Evolutionary conservation across 2,329 filamentous ascomycete species (phyloP), one percentile per base, ranked within the genome.

Genomic region (Juglanconis sp.): DNA sequence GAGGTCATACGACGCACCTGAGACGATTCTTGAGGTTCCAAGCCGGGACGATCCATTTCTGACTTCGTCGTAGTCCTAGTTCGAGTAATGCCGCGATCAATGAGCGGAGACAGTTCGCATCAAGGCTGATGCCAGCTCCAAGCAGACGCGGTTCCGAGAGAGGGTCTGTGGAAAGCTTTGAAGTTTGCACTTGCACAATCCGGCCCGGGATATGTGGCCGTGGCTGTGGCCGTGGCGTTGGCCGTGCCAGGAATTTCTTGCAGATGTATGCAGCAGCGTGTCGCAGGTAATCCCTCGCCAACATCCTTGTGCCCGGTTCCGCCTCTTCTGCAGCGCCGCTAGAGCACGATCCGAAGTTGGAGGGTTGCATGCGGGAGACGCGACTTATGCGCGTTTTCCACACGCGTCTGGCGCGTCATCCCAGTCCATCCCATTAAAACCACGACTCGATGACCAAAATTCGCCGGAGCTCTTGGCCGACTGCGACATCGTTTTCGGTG

Each of bases 341-440:
- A 38, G 42, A 53, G 57, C 38, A 48, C 38, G 38, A 42, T 10
- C 17, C 5, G 24, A 24, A 24, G 24, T 48, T 50, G 34, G 46
- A 57, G 57, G 57, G 49, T 50, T 34, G 49, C 44, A 52, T 46
- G 57, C 56, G 32, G 50, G 50, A 47, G 52, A 48, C 47, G 42
- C 49, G 53, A 51, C 46, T 56, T 32, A 31, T 48, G 53, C 17
- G 42, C 9, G 52, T 46, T 40, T 53, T 48, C 3, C 34, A 48
- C 30, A 60, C 61, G 61, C 61, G 57, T 36, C 49, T 40, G 50
- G 53, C 61, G 61, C 61, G 61, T 60, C 57, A 57, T 44, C 53
- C 57, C 60, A 48, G 57, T 40, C 32, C 38, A 47, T n/a, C 30
- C 55, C 38, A 30, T 42, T 17, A 40, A 30, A 17, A n/a, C 36